A percentile compares a stretch with the other conserved stretches of the same genome.
These are phyloP conservation scores for Cyclotella baltica DNA, from an alignment of 108 stramenopile genomes.

Conservation along the genomic window DNA sequence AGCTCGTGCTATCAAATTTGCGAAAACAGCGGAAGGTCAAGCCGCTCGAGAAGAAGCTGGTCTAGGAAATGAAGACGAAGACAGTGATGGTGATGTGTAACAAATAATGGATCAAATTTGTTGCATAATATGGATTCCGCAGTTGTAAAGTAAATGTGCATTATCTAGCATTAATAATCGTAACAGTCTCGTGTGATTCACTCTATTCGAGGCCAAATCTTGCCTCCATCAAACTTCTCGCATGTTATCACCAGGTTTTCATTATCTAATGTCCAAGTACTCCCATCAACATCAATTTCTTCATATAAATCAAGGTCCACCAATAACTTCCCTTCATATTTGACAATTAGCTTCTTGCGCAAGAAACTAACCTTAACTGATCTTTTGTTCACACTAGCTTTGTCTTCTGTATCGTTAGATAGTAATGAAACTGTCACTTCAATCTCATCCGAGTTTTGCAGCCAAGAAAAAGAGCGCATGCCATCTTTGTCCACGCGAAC, in stretches of 20 bases:
- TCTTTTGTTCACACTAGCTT: conserved; percentile 35
- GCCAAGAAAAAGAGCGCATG: conserved; percentile 61
- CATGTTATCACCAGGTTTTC: conserved; percentile 46
- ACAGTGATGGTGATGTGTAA: conserved; percentile 30
- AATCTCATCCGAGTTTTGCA: conserved; percentile 77
- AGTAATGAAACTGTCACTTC: conserved; percentile 61
- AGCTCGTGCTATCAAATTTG: conserved; percentile 76
- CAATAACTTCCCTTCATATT: conserved; percentile 35
- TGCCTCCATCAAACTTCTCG: conserved; percentile 43
- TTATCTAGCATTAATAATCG: no score
- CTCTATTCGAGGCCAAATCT: conserved; percentile 54
- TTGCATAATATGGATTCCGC: background rate
- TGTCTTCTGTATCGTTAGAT: conserved; percentile 8
- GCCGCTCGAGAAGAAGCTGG: conserved; percentile 15
- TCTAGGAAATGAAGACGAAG: conserved; percentile 28
- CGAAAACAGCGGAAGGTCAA: conserved; percentile 57
- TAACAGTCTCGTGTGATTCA: background rate
- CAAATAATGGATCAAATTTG: conserved; percentile 1
- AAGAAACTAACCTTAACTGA: conserved; percentile 64
- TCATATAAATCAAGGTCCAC: conserved; percentile 58
- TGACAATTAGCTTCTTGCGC: conserved; percentile 52
- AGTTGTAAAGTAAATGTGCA: no score
- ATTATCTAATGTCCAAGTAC: conserved; percentile 84
- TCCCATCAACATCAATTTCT: conserved; percentile 74
- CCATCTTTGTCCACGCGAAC: conserved; percentile 50